A percentile compares a stretch with the other conserved stretches of the same genome.
phyloP scores from a whole-genome alignment of 768 basidiomycete species.

The Gloeopeniophorella convolvens region DNA sequence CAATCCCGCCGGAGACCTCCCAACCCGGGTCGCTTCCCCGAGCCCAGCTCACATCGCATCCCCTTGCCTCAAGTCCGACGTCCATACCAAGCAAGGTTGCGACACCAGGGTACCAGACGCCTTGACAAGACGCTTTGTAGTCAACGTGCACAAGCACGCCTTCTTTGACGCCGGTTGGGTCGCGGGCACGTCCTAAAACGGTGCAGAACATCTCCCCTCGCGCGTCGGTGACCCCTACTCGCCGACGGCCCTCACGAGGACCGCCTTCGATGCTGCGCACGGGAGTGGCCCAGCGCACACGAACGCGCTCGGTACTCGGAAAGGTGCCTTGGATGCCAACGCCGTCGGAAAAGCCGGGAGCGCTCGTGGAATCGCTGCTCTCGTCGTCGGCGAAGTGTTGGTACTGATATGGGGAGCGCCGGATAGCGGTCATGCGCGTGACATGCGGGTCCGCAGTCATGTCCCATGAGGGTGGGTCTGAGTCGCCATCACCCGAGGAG shows the following conservation, averaged over 20 bases:
- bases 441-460: slow-evolving; percentile 73
- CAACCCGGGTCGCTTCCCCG: slow-evolving; percentile 45
- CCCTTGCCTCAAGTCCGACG: slow-evolving; percentile 59
- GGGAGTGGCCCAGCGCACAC: slow-evolving; percentile 61
- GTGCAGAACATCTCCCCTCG: slow-evolving; percentile 60
- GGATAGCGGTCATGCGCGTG: slow-evolving; percentile 43
- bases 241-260: slow-evolving; percentile 48
- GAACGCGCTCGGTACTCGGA: slow-evolving; percentile 67
- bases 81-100: slow-evolving; percentile 79
- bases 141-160: slow-evolving; percentile 61
- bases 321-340: slow-evolving; percentile 73
- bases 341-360: slow-evolving; percentile 48
- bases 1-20: slow-evolving; percentile 55
- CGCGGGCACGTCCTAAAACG: slow-evolving; percentile 43
- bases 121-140: slow-evolving; percentile 68
- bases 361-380: slow-evolving; percentile 63
- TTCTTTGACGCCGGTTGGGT: slow-evolving; percentile 31
- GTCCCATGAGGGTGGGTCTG: slow-evolving; percentile 61
- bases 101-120: slow-evolving; percentile 78
- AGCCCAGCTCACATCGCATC: slow-evolving; percentile 65
- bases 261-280: slow-evolving; percentile 41
- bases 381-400: slow-evolving; percentile 77
- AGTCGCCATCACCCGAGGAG: slow-evolving; percentile 60
- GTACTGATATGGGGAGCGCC: slow-evolving; percentile 50
- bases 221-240: slow-evolving; percentile 64